Evolutionary conservation across 2,329 filamentous ascomycete genomes (phyloP), one percentile per base, ranked within the genome.

Genomic region (Pseudovirgaria hyperparasitica): DNA sequence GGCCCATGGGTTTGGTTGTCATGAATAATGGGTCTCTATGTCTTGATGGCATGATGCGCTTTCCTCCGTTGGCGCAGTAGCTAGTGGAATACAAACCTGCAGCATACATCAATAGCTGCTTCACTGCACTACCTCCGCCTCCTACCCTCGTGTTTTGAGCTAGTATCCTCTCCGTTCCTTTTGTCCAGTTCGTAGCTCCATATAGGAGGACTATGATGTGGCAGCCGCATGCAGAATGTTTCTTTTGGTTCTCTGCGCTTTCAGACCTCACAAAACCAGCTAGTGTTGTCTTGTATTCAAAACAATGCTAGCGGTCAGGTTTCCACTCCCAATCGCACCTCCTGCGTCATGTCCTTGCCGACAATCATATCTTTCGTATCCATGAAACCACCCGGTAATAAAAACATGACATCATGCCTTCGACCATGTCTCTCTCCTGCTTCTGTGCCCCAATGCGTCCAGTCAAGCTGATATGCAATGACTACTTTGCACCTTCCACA

Each of bases 401-500:
- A 34, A 56, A 74, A 81, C 6, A 76, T 49, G 23, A 70, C 58
- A 41, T 63, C 55, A 23, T 57, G 50, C 27, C 55, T 52, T 29
- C 45, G 44, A 2, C 54, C 57, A 15, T 29, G 24, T 22, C 28
- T 28, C 10, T 18, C 25, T 24, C 37, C 41, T 33, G 39, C 29
- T 27, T 45, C 40, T 30, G 40, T 36, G 1, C 31, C 35, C 32
- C 50, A 72, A 45, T 70, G 66, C 27, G 57, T 52, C 43, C 52
- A 52, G 40, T 72, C 68, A 22, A 80, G 49, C 41, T 67, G 60
- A 54, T 81, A 82, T 16, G 70, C 76, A 23, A 78, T 57, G 1
- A 67, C 60, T 16, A 76, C 45, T 17, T 61, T 57, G 54, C 76
- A 81, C 30, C 75, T 54, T 9, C 58, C 63, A 50, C 76, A 82